phyloP scores from a whole-genome alignment of 2,329 filamentous ascomycete species.

The Talaromyces rugulosus region DNA sequence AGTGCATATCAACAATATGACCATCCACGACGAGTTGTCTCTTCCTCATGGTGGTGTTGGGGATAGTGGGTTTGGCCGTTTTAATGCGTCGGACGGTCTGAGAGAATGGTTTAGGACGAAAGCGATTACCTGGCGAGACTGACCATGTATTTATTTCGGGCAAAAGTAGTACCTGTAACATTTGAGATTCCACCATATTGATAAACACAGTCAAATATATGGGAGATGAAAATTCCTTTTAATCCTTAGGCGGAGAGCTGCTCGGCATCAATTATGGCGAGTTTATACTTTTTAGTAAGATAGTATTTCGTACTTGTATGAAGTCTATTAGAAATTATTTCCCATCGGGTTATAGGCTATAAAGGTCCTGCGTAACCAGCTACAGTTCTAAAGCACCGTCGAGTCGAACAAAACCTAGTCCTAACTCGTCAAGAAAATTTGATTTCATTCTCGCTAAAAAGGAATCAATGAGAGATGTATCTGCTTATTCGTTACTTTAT shows the following conservation, averaged over 20 bases:
- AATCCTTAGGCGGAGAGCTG: too few species aligned
- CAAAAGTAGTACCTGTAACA: neutral
- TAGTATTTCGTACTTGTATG: neutral
- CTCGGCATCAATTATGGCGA: too few species aligned
- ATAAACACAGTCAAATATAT: too few species aligned
- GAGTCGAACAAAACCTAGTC: neutral
- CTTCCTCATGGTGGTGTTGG: conserved; percentile 8
- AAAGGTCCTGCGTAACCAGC: neutral
- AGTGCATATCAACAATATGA: conserved; percentile 11
- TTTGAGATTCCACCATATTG: too few species aligned
- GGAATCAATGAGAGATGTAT: neutral
- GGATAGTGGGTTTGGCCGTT: conserved; percentile 8
- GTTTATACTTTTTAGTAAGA: too few species aligned
- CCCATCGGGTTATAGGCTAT: neutral
- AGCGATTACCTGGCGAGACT: conserved; percentile 9
- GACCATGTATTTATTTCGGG: neutral
- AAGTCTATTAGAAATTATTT: neutral
- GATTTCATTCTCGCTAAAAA: neutral
- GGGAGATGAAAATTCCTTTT: too few species aligned
- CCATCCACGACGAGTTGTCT: conserved; percentile 3
- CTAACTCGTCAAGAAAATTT: neutral
- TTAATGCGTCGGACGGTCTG: conserved; percentile 1
- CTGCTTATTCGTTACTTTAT: neutral
- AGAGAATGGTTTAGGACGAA: conserved; percentile 8
- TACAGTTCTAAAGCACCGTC: neutral